These are phyloP conservation scores for Furcasterigmium furcatum DNA, from an alignment of 2,329 filamentous ascomycete species.

Conservation along the genomic window DNA sequence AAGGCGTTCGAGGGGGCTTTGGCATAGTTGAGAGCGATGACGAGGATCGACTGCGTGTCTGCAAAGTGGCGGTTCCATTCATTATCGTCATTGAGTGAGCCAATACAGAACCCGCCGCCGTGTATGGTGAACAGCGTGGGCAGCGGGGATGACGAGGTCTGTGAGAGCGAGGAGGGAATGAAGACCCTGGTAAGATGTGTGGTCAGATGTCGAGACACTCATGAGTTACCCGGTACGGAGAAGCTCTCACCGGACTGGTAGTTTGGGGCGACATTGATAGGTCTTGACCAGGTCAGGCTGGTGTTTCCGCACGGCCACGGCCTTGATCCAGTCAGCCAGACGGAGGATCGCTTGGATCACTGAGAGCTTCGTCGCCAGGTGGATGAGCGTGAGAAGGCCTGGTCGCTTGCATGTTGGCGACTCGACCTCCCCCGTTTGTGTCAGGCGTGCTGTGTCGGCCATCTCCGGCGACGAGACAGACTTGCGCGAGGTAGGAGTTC, in stretches of 20 bases:
- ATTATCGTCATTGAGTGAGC: conserved; percentile 40
- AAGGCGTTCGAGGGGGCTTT: conserved; percentile 42
- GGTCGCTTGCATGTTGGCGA: conserved; percentile 5
- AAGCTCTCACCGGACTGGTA: conserved; percentile 10
- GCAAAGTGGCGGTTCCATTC: conserved; percentile 41
- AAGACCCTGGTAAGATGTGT: conserved; percentile 26
- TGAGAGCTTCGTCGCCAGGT: conserved; percentile 10
- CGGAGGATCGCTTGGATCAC: conserved; percentile 7
- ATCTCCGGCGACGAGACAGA: too few species aligned
- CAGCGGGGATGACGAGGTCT: conserved; percentile 20
- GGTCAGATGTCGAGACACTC: not conserved
- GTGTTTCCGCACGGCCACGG: conserved; percentile 6
- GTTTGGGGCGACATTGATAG: conserved; percentile 9
- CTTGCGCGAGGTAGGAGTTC: too few species aligned
- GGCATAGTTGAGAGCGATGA: conserved; percentile 45
- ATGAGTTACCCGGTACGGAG: not conserved
- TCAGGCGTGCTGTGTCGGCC: too few species aligned
- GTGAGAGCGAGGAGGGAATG: conserved; percentile 30
- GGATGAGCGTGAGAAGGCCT: conserved; percentile 7
- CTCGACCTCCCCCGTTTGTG: too few species aligned
- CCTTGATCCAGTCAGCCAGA: conserved; percentile 8
- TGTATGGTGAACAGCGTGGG: conserved; percentile 48
- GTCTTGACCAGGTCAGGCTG: conserved; percentile 13
- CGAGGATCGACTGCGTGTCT: conserved; percentile 32
- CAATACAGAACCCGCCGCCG: conserved; percentile 46